Base-by-base conservation (phyloP, 2,329 filamentous ascomycete genomes). In the Setomelanomma holmii region DNA sequence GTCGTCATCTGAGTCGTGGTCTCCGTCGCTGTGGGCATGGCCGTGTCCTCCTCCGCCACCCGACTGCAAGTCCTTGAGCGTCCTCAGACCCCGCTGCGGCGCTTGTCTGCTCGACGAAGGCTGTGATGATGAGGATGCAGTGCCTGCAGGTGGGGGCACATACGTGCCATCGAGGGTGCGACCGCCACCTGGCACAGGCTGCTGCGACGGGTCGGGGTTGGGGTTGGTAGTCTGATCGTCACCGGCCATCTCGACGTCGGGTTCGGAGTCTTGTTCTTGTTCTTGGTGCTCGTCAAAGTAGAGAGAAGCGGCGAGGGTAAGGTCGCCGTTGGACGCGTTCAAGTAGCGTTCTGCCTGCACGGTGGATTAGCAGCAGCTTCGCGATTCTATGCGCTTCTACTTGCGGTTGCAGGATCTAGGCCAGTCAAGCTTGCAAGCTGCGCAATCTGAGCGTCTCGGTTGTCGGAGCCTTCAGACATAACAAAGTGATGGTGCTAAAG, bases 1-100 rank as follows among this genome's bases (percentile, higher is more conserved):
- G 1, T 86, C 83, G 3, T 84, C 81, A n/a, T 88, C 83, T 45
- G 86, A 83, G 16, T 84, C 81, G 46, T 87, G 79, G 40, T 36
- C 67, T 11, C 55, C 64, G 43, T 84, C 80, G 41, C 85, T 79
- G 57, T 83, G 76, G 33, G 76, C 78, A 17, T 80, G 76, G 33
- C 76, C 78, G 17, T 80, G 54, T 19, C 61, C 76, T 6, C 78
- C 80, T 24, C 53, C 58, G 41, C 64, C 76, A 21, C 80, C 80
- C 14, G 66, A 67, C 62, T 80, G 77, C 27, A 81, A 59, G 60
- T 82, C 79, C 45, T 71, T 71, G 39, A 82, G 58, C 17, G 79
- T 81, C 56, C 74, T 67, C 58, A 78, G 66, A 40, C 75, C 76
- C 46, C 62, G 66, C 61, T 63, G 72, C 45, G 67, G 62, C 21